These are phyloP conservation scores for Fraxinus platypoda DNA, from an alignment of 305 asterid genomes.

Conservation along the genomic window DNA sequence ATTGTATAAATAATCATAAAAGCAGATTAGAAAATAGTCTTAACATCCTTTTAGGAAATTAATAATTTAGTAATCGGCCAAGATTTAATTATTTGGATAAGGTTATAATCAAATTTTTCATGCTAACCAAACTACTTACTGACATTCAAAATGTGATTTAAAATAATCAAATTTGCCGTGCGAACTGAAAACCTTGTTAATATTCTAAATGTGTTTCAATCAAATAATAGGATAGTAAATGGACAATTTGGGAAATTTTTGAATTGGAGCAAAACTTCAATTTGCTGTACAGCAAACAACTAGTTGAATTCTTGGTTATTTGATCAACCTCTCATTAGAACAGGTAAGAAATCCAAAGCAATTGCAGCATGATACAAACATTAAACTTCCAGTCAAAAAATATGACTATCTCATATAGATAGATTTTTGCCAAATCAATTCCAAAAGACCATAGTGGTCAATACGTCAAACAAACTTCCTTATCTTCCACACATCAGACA, in stretches of 20 bases:
- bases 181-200: not conserved
- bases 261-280: not conserved
- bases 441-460: not conserved
- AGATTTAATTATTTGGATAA: not conserved
- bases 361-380: not conserved
- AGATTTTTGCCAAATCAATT: not conserved
- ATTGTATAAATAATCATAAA: not conserved
- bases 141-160: not conserved
- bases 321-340: not conserved
- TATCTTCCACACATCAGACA: not conserved
- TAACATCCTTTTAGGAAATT: not conserved
- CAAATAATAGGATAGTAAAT: not conserved
- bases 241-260: not conserved
- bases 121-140: not conserved
- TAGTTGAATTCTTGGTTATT: not conserved
- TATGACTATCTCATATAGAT: not conserved
- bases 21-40: not conserved
- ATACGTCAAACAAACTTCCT: not conserved
- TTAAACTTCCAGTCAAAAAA: not conserved
- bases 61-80: not conserved
- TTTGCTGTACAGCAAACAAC: not conserved
- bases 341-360: not conserved
- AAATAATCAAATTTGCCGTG: not conserved
- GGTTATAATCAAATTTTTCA: not conserved
- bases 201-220: not conserved